Base-by-base conservation (phyloP, 805 yeast species). In the Brettanomyces naardenensis region DNA sequence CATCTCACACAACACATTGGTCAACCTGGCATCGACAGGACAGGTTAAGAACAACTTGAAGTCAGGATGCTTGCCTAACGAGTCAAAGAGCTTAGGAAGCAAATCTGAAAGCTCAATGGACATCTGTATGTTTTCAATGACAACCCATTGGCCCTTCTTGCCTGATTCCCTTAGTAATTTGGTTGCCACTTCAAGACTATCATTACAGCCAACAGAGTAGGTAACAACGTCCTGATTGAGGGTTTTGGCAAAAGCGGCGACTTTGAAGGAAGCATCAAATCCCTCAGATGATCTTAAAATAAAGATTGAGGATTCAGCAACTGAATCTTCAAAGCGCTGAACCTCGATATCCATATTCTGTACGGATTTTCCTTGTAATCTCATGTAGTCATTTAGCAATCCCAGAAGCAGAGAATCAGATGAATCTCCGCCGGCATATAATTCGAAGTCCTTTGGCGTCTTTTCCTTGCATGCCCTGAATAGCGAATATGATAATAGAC, bases 101-200 rank as follows among this genome's bases (percentile, higher is more conserved):
- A 62, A 51, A 11, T 68, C 72, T 20, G 84, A 59, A 87, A 95
- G 81, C 3, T 52, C 55, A 1, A 71, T 61, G 0, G 92, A 75
- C 68, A 82, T 70, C 42, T 90, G 95, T 10, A 85, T 63, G 51
- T 89, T 89, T 52, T 90, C 95, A 22, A 90, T 56, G 21, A 89
- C 48, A 0, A 90, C 56, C 95, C 95, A 87, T 1, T 55, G 48
- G 0, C 85, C 87, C 1, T 52, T 51, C n/a, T 53, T 59, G 1
- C 68, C 51, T 0, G 76, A 73, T 7, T 53, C 56, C 1, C 54
- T 49, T 6, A 86, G 59, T n/a, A 75, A 73, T 35, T 63, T 59
- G 18, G 71, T 73, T 0, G 90, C 89, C 29, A 66, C 59, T 3
- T 63, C 69, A 2, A 65, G 55, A 7, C 84, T 80, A 55, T 86